phyloP scores from a whole-genome alignment of 768 basidiomycete species.

The Russula olivacea region DNA sequence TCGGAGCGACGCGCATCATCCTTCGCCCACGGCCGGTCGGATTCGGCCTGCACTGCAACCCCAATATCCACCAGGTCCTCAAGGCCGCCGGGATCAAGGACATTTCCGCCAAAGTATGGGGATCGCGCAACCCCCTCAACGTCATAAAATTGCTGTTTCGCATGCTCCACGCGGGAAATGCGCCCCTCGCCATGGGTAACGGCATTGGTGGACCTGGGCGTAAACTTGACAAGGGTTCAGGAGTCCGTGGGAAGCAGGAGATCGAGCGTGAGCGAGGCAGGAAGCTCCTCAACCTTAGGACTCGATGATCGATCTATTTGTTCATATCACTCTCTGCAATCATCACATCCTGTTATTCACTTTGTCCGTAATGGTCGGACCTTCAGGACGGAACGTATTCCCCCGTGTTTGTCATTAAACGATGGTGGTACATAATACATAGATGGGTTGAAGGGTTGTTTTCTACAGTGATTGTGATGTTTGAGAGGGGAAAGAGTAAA shows the following conservation, averaged over 20 bases:
- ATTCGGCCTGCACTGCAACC: conserved; percentile 88
- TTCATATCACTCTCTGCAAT: conserved; percentile 7
- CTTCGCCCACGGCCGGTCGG: conserved; percentile 81
- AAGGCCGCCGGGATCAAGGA: conserved; percentile 95
- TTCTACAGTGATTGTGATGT: conserved; percentile 18
- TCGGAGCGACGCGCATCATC: conserved; percentile 74
- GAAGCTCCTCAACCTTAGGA: conserved; percentile 61
- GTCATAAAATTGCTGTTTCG: conserved; percentile 82
- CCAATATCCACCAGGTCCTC: conserved; percentile 80
- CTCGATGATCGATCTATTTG: conserved; percentile 32
- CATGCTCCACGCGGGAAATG: conserved; percentile 80
- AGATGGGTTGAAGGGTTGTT: conserved; percentile 17
- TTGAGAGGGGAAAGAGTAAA: neutral
- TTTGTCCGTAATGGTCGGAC: conserved; percentile 1
- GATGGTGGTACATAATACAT: conserved; percentile 24
- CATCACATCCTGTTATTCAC: conserved; percentile 11
- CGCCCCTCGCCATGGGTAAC: conserved; percentile 75
- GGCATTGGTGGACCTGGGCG: conserved; percentile 69
- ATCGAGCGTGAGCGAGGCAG: conserved; percentile 81
- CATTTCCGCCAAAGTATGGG: conserved; percentile 91
- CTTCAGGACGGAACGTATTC: conserved; percentile 11
- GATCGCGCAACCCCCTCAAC: conserved; percentile 78
- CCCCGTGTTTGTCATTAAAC: conserved; percentile 17
- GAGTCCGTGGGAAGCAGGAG: conserved; percentile 60
- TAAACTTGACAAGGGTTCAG: conserved; percentile 68